Evolutionary conservation across 1,284 basidiomycete species (phyloP).

Genomic region (Neolentinus lepideus): DNA sequence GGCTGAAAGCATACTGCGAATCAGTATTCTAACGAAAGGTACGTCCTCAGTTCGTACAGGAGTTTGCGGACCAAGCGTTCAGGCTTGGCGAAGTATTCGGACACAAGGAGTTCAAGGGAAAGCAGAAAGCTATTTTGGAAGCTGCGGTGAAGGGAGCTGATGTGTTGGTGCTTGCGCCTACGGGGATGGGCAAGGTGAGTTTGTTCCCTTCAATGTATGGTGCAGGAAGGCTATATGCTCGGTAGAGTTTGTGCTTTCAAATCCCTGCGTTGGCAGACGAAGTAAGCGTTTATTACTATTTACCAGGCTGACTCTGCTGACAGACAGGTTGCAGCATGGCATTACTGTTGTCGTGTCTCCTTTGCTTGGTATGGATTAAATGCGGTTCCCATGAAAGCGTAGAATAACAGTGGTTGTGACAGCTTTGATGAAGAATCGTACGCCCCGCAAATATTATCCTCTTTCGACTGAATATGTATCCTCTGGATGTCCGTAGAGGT

Average conservation of each 20-base stretch:
- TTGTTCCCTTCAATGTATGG: background rate
- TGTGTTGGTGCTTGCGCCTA: slow-evolving; percentile 80
- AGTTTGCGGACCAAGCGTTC: background rate
- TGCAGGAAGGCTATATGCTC: background rate
- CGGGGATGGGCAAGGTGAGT: slow-evolving; percentile 81
- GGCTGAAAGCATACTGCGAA: too few relatives aligned
- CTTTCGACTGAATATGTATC: slow-evolving; percentile 2
- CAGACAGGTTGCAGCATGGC: slow-evolving; percentile 38
- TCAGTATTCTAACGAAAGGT: slow-evolving; percentile 15
- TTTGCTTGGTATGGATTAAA: slow-evolving; percentile 48
- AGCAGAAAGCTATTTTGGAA: slow-evolving; percentile 70
- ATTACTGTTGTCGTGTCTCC: slow-evolving; percentile 78
- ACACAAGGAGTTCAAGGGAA: slow-evolving; percentile 61
- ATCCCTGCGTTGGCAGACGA: slow-evolving; percentile 70
- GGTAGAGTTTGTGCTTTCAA: slow-evolving; percentile 80
- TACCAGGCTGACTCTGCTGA: background rate
- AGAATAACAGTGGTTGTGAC: background rate
- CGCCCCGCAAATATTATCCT: slow-evolving; percentile 12
- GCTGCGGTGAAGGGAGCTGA: slow-evolving; percentile 63
- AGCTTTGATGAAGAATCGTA: slow-evolving; percentile 85
- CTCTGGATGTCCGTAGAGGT: slow-evolving; percentile 44
- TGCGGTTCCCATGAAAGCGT: background rate
- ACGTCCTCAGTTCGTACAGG: background rate
- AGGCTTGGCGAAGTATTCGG: slow-evolving; percentile 48
- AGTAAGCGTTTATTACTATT: slow-evolving; percentile 5